A percentile compares a stretch with the other conserved stretches of the same genome.
Evolutionary conservation across 345 rosid genomes (phyloP).

Genomic region (Theobroma cacao): DNA sequence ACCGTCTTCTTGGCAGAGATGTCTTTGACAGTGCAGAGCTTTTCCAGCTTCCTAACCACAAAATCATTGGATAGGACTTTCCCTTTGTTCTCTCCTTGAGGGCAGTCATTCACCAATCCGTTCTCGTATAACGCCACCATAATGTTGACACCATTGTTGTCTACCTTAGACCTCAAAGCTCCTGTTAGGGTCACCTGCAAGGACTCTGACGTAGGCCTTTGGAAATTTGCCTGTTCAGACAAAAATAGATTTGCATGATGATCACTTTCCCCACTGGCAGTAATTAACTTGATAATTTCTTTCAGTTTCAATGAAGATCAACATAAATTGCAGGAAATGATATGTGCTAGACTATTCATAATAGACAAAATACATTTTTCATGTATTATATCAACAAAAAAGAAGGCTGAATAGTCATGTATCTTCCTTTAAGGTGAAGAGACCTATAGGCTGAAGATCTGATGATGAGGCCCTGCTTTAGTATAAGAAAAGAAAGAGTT

Average conservation of each 20-base stretch:
- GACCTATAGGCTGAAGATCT: neutral
- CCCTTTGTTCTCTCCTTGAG: conserved; percentile 74
- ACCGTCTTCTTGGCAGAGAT: conserved; percentile 52
- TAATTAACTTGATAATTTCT: too few species aligned
- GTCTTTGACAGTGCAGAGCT: conserved; percentile 65
- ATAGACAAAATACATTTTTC: too few species aligned
- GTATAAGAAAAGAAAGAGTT: neutral
- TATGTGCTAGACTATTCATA: too few species aligned
- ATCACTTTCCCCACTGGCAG: too few species aligned
- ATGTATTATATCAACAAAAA: too few species aligned
- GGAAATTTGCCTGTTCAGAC: conserved; percentile 55
- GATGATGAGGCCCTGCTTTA: neutral
- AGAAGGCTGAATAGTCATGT: too few species aligned
- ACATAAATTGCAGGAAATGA: neutral
- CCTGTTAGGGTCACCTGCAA: conserved; percentile 61
- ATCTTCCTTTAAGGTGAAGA: too few species aligned
- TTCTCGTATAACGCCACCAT: conserved; percentile 82
- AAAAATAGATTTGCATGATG: neutral
- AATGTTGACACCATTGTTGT: conserved; percentile 49
- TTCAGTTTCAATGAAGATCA: neutral
- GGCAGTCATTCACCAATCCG: conserved; percentile 68
- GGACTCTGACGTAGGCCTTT: conserved; percentile 55
- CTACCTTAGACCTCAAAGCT: conserved; percentile 52
- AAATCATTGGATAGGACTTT: conserved; percentile 67
- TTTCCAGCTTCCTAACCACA: conserved; percentile 76